Conservation (phyloP, 2,329 filamentous ascomycete species). For the Lecanicillium sp. region DNA sequence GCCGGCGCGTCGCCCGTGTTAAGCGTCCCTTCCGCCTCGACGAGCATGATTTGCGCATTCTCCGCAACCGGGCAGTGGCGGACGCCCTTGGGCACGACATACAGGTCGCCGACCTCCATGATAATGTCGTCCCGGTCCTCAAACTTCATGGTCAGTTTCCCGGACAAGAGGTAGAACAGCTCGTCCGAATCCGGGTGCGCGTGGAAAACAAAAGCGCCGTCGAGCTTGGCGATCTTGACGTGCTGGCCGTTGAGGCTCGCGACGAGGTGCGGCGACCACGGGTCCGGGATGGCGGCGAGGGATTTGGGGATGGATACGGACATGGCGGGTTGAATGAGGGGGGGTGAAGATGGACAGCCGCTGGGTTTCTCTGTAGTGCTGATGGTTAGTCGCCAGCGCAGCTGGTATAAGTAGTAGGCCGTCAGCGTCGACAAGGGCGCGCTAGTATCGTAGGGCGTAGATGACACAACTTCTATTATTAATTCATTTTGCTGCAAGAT, state of each 20-base stretch:
- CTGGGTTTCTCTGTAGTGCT: too few species aligned
- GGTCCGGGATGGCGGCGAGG: conserved; percentile 24
- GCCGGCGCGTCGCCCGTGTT: conserved; percentile 24
- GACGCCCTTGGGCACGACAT: conserved; percentile 31
- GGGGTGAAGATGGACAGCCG: too few species aligned
- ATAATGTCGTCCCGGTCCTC: conserved; percentile 23
- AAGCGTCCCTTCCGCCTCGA: conserved; percentile 28
- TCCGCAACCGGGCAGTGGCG: conserved; percentile 32
- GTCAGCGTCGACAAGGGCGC: too few species aligned
- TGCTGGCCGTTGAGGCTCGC: conserved; percentile 32
- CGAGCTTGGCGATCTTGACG: conserved; percentile 34
- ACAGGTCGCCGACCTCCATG: conserved; percentile 28
- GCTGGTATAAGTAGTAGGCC: too few species aligned
- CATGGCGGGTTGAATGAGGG: too few species aligned
- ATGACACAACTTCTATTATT: too few species aligned
- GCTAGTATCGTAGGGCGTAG: too few species aligned
- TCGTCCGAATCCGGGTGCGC: conserved; percentile 35
- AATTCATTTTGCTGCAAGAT: too few species aligned
- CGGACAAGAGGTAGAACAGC: conserved; percentile 33
- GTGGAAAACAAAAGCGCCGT: conserved; percentile 36
- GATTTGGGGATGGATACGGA: conserved; percentile 21
- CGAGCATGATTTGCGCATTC: conserved; percentile 31
- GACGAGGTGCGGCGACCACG: conserved; percentile 27
- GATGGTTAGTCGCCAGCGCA: too few species aligned
- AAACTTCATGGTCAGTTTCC: conserved; percentile 29